Evolutionary conservation across 2,329 filamentous ascomycete species (phyloP), one percentile per base, ranked within the genome.

Genomic region (Bipolaris cookei): DNA sequence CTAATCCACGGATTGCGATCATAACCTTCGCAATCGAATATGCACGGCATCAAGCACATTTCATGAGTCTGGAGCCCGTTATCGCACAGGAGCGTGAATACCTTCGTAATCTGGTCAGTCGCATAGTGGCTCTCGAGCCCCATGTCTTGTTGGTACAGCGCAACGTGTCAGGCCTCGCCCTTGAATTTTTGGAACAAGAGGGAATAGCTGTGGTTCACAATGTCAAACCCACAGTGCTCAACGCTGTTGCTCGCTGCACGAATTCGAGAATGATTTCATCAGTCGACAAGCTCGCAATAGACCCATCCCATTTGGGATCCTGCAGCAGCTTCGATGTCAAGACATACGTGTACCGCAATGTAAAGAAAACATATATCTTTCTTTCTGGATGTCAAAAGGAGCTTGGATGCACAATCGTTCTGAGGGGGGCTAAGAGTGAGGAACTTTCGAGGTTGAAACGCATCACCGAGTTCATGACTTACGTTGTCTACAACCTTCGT

Each of bases 391-490:
- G 92, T 67, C 87, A 90, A 7, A 91, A 91, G 61, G 90, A 96
- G 58, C 85, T 99, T 2, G 96, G 95, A 0, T 98, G 95, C 72
- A 99, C 95, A 0, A 97, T 99, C 66, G 91, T 92, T 11, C 81
- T 99, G 20, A 88, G 95, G 43, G 95, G 95, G 1, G 91, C 90
- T 3, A 87, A 90, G 57, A 88, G 87, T 28, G 80, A 85, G 45
- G 82, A 87, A 0, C 82, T 99, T 16, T 82, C 87, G 1, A 90
- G 88, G 66, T 87, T 99, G 76, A 99, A 99, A 78, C 86, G 88
- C 50, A 95, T 99, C 64, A 95, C 94, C 10, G 95, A 99, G 73
- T 98, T 99, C 72, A 97, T 99, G 94, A 90, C 96, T 35, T 99
- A 98, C 67, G 96, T 99, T 18, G 93, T 98, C 11, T 99, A 99